Percentiles rank a stretch among this genome's conserved stretches.
phyloP scores from a whole-genome alignment of 2,329 filamentous ascomycete genomes.

The Conoideocrella luteorostrata region DNA sequence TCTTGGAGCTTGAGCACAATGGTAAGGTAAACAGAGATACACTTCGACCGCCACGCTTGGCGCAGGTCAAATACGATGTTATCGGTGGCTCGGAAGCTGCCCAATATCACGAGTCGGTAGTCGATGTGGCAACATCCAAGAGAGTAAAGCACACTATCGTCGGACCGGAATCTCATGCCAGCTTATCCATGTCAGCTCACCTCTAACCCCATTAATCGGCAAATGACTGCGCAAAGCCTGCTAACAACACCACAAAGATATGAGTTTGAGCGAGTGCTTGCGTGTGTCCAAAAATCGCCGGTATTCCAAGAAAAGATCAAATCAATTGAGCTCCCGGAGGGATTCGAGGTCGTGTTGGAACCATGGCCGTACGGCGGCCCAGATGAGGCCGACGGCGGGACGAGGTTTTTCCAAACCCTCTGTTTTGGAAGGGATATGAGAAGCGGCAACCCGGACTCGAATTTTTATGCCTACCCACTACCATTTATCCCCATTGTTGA shows the following conservation, averaged over 20 bases:
- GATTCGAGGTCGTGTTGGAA: constrained; percentile 40
- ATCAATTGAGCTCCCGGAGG: constrained; percentile 30
- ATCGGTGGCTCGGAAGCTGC: constrained; percentile 18
- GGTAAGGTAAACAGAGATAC: constrained; percentile 20
- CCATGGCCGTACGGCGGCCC: constrained; percentile 60
- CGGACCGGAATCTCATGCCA: constrained; percentile 22
- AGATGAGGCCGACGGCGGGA: constrained; percentile 34
- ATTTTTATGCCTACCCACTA: constrained; percentile 50
- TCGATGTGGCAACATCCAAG: constrained; percentile 22
- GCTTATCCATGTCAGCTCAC: constrained; percentile 19
- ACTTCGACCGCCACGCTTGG: constrained; percentile 28
- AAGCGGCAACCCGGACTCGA: constrained; percentile 39
- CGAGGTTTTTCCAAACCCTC: constrained; percentile 36
- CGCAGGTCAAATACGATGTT: constrained; percentile 35
- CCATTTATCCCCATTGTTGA: constrained; percentile 34
- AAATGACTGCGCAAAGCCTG: background rate
- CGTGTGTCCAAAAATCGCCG: constrained; percentile 21
- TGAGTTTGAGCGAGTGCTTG: constrained; percentile 29
- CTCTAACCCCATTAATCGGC: background rate
- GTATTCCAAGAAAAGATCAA: constrained; percentile 25
- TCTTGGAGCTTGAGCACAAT: constrained; percentile 37
- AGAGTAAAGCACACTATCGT: constrained; percentile 21
- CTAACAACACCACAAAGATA: constrained; percentile 13
- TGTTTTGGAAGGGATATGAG: constrained; percentile 23
- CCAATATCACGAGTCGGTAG: constrained; percentile 28